Evolutionary conservation across 2,329 filamentous ascomycete genomes (phyloP).

Genomic region (Biscogniauxia sp.): DNA sequence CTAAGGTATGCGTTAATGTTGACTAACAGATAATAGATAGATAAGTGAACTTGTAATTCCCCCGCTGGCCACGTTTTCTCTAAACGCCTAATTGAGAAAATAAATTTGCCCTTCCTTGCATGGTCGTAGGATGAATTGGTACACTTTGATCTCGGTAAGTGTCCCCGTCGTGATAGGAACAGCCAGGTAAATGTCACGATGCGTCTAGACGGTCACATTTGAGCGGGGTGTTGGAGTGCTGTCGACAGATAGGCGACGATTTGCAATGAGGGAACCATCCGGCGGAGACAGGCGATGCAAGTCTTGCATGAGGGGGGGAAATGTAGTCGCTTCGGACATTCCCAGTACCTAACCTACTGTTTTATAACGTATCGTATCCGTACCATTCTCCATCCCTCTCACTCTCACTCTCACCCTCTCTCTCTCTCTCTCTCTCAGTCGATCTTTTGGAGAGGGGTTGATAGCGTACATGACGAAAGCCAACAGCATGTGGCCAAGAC

Average conservation of each 20-base stretch:
- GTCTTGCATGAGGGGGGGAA: conserved; percentile 2
- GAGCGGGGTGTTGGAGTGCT: not conserved
- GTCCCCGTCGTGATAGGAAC: not conserved
- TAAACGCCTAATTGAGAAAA: not conserved
- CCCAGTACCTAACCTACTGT: no score
- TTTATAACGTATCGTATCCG: not conserved
- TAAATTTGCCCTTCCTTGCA: not conserved
- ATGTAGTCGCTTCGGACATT: not conserved
- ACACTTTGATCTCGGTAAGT: not conserved
- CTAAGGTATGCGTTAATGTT: no score
- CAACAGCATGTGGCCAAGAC: not conserved
- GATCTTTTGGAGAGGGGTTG: not conserved
- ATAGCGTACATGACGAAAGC: not conserved
- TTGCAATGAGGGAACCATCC: conserved; percentile 11
- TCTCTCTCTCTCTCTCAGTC: not conserved
- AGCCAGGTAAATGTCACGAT: conserved; percentile 1
- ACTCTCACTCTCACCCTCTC: not conserved
- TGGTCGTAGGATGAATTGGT: no score
- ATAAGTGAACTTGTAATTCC: not conserved
- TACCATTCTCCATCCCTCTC: no score
- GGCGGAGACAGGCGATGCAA: conserved; percentile 15
- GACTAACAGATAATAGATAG: no score
- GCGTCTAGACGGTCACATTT: not conserved
- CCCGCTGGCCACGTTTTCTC: not conserved
- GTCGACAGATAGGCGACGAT: not conserved